Conservation (phyloP, 164 flowering plant genomes). For the Brasenia schreberi region DNA sequence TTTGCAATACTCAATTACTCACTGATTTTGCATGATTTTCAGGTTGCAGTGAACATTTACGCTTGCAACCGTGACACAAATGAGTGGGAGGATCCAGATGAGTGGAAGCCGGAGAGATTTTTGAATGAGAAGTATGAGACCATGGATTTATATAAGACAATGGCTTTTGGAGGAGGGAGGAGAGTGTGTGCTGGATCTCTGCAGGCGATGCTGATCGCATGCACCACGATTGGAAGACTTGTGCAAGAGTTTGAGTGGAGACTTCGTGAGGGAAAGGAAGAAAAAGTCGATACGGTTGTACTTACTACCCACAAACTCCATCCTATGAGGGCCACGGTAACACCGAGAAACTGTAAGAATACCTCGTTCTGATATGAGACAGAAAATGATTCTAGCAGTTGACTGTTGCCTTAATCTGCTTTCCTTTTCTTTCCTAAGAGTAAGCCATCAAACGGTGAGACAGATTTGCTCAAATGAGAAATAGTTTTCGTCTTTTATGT, state of each 20-base stretch:
- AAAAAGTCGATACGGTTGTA: slow-evolving; percentile 46
- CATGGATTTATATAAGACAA: slow-evolving; percentile 66
- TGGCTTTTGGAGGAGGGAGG: slow-evolving; percentile 96
- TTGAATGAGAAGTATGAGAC: slow-evolving; percentile 38
- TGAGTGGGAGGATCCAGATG: slow-evolving; percentile 58
- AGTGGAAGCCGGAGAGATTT: slow-evolving; percentile 88
- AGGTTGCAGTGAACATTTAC: slow-evolving; percentile 82
- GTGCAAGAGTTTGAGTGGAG: slow-evolving; percentile 82
- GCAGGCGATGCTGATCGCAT: slow-evolving; percentile 61
- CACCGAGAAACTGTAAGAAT: slow-evolving; percentile 25
- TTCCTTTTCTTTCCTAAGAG: no score
- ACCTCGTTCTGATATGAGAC: no score
- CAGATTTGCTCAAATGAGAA: no score
- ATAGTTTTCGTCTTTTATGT: no score
- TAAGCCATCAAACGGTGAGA: no score
- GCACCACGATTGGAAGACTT: slow-evolving; percentile 56
- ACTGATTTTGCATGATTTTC: neutral
- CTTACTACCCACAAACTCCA: slow-evolving; percentile 69
- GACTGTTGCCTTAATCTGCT: no score
- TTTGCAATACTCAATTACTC: neutral
- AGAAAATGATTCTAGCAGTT: no score
- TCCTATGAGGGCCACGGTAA: slow-evolving; percentile 53
- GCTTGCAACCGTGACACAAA: slow-evolving; percentile 88
- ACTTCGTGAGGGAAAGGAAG: slow-evolving; percentile 56
- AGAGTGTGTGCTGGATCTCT: slow-evolving; percentile 82